Evolutionary conservation across 257 asterid species (phyloP), one percentile per base, ranked within the genome.

Genomic region (Nicotiana undulata): DNA sequence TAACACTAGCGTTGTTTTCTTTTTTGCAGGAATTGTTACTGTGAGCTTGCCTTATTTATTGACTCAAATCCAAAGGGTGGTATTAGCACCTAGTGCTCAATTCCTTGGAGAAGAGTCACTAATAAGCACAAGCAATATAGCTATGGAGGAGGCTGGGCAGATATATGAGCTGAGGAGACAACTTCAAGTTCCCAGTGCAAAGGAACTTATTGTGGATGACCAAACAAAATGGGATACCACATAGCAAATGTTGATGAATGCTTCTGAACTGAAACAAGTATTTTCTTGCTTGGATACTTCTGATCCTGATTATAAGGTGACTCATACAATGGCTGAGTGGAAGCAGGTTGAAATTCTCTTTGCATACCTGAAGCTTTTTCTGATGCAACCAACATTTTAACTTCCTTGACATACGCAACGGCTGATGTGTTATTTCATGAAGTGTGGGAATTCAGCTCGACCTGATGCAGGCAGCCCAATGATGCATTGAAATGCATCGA

Each of bases 121-220:
- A n/a, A n/a, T n/a, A n/a, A n/a, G n/a, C n/a, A n/a, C n/a, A n/a
- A n/a, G n/a, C n/a, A n/a, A n/a, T n/a, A n/a, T n/a, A n/a, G n/a
- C n/a, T n/a, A n/a, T n/a, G n/a, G n/a, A n/a, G n/a, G n/a, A n/a
- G n/a, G n/a, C n/a, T n/a, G n/a, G n/a, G n/a, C n/a, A n/a, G n/a
- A n/a, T n/a, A n/a, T n/a, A n/a, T 56, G 85, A 85, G 46, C 70
- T 92, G 80, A 93, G 85, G 86, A 90, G 86, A 59, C 92, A 88
- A 82, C 97, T 95, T 79, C 99, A 95, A 88, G 94, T 92, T 60
- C 96, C 96, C n/a, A 86, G 97, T 80, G 78, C 89, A 46, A 93
- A 90, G 91, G 83, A 66, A 86, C 82, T 95, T 31, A 34, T 31
- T 22, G 56, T 86, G 12, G 98, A 95, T 81, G 93, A 95, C 83